A percentile compares a stretch with the other conserved stretches of the same genome.
These are phyloP conservation scores for Gamarada debralockiae DNA, from an alignment of 495 filamentous ascomycete genomes.

Conservation along the genomic window DNA sequence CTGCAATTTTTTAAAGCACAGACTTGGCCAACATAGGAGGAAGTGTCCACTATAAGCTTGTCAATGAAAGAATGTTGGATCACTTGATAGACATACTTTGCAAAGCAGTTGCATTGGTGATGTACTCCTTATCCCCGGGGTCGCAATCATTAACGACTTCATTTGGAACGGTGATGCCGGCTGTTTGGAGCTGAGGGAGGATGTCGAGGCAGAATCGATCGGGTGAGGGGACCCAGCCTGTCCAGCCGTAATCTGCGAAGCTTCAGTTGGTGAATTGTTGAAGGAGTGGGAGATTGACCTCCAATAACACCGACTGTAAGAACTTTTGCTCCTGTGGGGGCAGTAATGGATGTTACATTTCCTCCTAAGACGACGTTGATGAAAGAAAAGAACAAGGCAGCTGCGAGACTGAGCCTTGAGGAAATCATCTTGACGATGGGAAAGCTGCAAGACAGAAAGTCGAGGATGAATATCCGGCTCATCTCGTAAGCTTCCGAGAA, in stretches of 20 bases:
- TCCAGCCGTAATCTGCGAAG: constrained; percentile 7
- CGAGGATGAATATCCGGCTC: no score
- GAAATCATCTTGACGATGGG: no score
- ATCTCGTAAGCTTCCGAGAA: no score
- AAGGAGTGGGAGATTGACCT: not conserved
- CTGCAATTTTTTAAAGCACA: constrained; percentile 9
- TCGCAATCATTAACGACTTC: constrained; percentile 9
- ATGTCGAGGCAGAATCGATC: constrained; percentile 9
- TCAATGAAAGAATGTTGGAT: not conserved
- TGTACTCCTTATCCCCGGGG: constrained; percentile 8
- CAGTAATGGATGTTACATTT: no score
- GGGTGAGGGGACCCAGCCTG: constrained; percentile 8
- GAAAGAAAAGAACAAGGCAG: no score
- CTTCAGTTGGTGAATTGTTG: not conserved
- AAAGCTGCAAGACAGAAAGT: no score
- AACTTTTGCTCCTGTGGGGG: not conserved
- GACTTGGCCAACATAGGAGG: constrained; percentile 9
- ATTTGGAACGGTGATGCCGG: constrained; percentile 5
- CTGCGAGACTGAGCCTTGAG: no score
- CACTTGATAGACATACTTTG: not conserved
- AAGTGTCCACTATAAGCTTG: not conserved
- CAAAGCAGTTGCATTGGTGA: constrained; percentile 9
- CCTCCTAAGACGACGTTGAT: no score
- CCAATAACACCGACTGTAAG: not conserved
- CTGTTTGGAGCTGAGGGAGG: not conserved